These are phyloP conservation scores for Kluyveromyces sp. DNA, from an alignment of 1,139 yeast species.

Conservation along the genomic window DNA sequence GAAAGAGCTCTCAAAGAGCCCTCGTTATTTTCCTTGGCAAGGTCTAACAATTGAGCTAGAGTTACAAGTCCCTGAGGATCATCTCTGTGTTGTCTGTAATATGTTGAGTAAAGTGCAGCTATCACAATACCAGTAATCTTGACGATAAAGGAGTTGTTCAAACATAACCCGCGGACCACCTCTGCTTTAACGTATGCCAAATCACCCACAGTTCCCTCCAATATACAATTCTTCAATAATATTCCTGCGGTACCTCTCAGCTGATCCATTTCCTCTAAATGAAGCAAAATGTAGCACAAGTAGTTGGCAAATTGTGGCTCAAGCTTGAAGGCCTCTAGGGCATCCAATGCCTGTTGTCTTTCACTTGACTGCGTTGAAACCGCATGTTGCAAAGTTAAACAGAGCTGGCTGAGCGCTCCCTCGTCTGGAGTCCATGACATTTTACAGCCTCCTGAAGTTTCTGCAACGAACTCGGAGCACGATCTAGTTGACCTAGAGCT, in stretches of 20 bases:
- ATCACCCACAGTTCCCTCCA: slow-evolving; percentile 26
- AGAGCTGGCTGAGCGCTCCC: slow-evolving; percentile 54
- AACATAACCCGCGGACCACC: slow-evolving; percentile 58
- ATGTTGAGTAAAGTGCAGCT: slow-evolving; percentile 61
- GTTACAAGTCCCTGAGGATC: slow-evolving; percentile 55
- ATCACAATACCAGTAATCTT: slow-evolving; percentile 89
- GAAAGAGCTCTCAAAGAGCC: slow-evolving; percentile 78
- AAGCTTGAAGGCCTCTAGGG: slow-evolving; percentile 56
- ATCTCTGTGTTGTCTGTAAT: slow-evolving; percentile 29
- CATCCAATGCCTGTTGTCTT: slow-evolving; percentile 56
- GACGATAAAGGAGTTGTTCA: slow-evolving; percentile 52
- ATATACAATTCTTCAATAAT: slow-evolving; percentile 66
- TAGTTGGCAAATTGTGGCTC: slow-evolving; percentile 79
- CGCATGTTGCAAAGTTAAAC: slow-evolving; percentile 57
- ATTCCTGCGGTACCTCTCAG: slow-evolving; percentile 78
- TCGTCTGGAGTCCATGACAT: slow-evolving; percentile 56
- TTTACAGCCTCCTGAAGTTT: not conserved
- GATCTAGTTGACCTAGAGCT: too few relatives aligned
- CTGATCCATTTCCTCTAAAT: slow-evolving; percentile 39
- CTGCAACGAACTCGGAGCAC: not conserved
- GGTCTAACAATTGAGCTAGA: slow-evolving; percentile 56
- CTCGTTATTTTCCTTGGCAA: slow-evolving; percentile 53
- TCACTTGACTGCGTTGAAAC: slow-evolving; percentile 50
- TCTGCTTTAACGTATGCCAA: slow-evolving; percentile 48
- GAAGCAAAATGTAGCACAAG: slow-evolving; percentile 59